Evolutionary conservation across 257 asterid genomes (phyloP), one percentile per base, ranked within the genome.

Genomic region (Paraleonurus japonicus): DNA sequence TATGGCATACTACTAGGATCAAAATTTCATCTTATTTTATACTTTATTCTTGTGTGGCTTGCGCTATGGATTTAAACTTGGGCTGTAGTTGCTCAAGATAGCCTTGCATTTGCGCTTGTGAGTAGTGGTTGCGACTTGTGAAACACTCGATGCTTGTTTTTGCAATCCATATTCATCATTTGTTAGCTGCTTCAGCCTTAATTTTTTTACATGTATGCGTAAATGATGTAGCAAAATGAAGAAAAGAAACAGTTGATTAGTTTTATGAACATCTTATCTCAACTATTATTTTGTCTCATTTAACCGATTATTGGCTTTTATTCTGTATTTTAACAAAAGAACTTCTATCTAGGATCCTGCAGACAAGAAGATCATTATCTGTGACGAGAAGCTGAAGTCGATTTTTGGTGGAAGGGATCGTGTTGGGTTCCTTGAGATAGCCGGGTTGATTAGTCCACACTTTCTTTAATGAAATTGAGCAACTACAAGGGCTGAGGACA

Each of bases 351-450:
- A 94, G 99, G 97, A 94, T 77, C 97, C 97, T 41, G 86, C 79
- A 16, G 80, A 91, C 87, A 89, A 86, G 92, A 89, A 86, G 80
- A 85, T 89, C 53, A 88, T 94, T 32, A 57, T 91, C 72, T 91
- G 96, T 68, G 99, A 94, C 66, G 99, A 89, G 84, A 84, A 91
- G 82, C 92, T 94, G 89, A 91, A 91, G 89, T 79, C 51, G 7
- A 85, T 91, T 13, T 85, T 95, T 30, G 88, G 51, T 9, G 95
- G 90, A 51, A 87, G 65, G 82, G 96, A 88, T 6, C 87, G 87
- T 7, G 92, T 91, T 2, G 98, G 96, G 83, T 94, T 94, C 81
- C 96, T 91, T 57, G 96, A 92, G 84, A 89, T 91, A 47, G 96
- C 98, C 4, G 95, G 97, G 53, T 81, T 92, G 88, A 83, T 92